These are phyloP conservation scores for Bromus sterilis DNA, from an alignment of 176 grass and related monocot genomes.

Conservation along the genomic window DNA sequence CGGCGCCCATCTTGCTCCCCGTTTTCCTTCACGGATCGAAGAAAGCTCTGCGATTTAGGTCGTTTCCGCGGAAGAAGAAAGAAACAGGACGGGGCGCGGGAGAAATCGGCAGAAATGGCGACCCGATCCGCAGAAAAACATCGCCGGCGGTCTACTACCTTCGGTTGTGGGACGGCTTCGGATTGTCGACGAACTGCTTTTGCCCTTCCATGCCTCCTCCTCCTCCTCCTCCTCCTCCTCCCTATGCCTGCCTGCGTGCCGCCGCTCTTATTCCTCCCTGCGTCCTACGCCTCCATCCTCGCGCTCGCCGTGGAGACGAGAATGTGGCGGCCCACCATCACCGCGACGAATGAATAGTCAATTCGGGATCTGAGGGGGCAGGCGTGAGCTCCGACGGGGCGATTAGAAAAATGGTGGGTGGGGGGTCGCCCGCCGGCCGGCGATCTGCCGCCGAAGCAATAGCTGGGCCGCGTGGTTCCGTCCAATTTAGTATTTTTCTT, in stretches of 20 bases:
- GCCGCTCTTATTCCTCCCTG: conserved; percentile 4
- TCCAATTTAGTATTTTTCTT: background rate
- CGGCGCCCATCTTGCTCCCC: background rate
- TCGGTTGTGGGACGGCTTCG: background rate
- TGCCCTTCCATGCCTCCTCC: conserved; percentile 25
- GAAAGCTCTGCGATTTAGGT: background rate
- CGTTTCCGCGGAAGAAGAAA: background rate
- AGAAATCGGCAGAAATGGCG: background rate
- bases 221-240: background rate
- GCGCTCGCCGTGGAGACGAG: background rate
- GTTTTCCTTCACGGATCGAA: conserved; percentile 15
- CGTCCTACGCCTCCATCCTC: background rate
- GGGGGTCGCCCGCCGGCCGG: background rate
- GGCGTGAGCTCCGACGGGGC: background rate
- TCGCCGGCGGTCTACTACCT: no score
- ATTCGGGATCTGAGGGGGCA: background rate
- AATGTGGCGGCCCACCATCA: conserved; percentile 34
- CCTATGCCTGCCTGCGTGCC: background rate
- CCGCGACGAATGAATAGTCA: no score
- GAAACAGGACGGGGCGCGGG: background rate
- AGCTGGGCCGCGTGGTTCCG: background rate
- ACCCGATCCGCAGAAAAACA: background rate
- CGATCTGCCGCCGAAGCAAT: conserved; percentile 3
- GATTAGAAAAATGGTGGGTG: background rate
- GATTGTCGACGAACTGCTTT: conserved; percentile 19